Base-by-base conservation (phyloP, 2,329 filamentous ascomycete genomes). In the Onygenales sp. region DNA sequence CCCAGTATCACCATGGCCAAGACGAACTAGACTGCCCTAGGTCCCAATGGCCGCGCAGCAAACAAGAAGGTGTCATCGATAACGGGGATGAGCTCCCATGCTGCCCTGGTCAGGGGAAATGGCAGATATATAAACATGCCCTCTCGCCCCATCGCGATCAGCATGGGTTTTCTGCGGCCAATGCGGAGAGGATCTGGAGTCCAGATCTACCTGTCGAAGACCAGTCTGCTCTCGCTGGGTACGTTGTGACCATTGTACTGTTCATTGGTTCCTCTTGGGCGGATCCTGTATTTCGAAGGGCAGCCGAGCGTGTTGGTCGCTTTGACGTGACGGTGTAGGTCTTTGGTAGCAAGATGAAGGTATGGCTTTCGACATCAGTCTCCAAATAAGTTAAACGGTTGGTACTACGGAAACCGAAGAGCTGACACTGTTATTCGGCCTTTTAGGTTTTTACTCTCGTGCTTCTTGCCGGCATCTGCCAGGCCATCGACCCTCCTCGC, bases 401-500 rank as follows among this genome's bases (percentile, higher is more conserved):
- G 17, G n/a, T 7, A 2, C 27, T n/a, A 6, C 27, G 10, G 17
- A 31, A 39, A 14, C 11, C 11, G n/a, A 31, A 8, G 11, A 13
- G 7, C 36, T 49, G 7, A 49, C 21, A n/a, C 11, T 14, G 46
- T 4, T 10, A 11, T 27, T 17, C 11, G 41, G n/a, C n/a, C 31
- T 3, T 31, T 11, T 47, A 49, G 46, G 21, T 33, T 13, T 39
- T 49, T 31, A 9, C 21, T 17, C 54, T 59, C 44, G 47, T 59
- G 44, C 31, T 58, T 14, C 49, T 59, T n/a, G 58, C 54, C 17
- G 57, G 55, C 50, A 41, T 63, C 36, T 54, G 57, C 52, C 63
- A 66, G 47, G 68, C 66, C 38, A 71, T 75, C 61, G 73, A 79
- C 31, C 78, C 78, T 45, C 72, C 77, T 5, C 75, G 81, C 35